Evolutionary conservation across 108 stramenopile genomes (phyloP), one percentile per base, ranked within the genome.

Genomic region (Discostella stelligeroides): DNA sequence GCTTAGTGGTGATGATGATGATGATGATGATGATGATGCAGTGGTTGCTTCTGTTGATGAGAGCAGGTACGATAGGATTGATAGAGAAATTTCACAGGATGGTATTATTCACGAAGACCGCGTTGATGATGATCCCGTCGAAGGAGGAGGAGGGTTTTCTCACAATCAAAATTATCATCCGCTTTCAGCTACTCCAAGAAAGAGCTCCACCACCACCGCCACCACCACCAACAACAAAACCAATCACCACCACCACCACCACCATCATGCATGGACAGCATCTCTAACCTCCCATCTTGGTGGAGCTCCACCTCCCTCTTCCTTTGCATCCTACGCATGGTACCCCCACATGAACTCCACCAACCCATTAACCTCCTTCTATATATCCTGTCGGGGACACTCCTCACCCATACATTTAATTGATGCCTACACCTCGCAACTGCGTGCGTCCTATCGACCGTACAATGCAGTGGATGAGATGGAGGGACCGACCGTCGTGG

Each of bases 391-490:
- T 28, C 81, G 86, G 28, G 88, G 88, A 27, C 84, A 88, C 43
- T 66, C 70, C 28, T 43, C 65, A 46, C 90, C 93, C 8, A 82
- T 94, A 18, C 93, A 91, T 69, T 59, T 94, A 27, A 85, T 82
- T 58, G 93, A 94, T 61, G 93, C 93, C 30, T 94, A 91, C 68
- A 88, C 80, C 6, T 89, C 86, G 7, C 28, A 58, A 38, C 68
- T 94, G 25, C 85, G 93, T 41, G 90, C 90, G 30, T 85, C 89
- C 11, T 94, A 94, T 60, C 70, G 85, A 27, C 90, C 93, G 25
- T 82, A 82, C 76, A 92, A 94, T 76, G 70, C 67, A 8, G 72
- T 91, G 24, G 93, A 94, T 67, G 90, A 90, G 63, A 62, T 91
- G 75, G 89, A 91, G 40, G 89, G 90, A 24, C 89, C 93, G 6